Conservation (phyloP, 805 yeast genomes). For the Metschnikowia shivogae region DNA sequence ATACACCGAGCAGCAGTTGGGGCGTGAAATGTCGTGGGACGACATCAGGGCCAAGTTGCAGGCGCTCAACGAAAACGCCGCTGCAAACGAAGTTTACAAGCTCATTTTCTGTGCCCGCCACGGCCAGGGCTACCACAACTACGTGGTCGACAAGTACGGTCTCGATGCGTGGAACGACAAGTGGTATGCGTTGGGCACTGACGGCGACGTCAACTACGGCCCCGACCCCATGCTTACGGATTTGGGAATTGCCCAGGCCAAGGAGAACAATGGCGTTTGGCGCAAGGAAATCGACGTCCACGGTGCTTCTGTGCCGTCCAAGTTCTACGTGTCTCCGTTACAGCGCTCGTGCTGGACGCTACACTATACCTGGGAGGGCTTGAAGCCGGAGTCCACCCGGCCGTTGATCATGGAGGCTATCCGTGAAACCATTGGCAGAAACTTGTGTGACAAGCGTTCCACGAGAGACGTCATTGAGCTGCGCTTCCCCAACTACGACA, state of each 20-base stretch:
- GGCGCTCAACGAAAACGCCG: constrained; percentile 32
- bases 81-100: constrained; percentile 41
- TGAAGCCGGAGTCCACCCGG: constrained; percentile 16
- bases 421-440: constrained; percentile 59
- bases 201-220: constrained; percentile 52
- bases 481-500: constrained; percentile 38
- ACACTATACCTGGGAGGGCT: constrained; percentile 46
- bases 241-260: constrained; percentile 54
- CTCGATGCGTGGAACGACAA: constrained; percentile 51
- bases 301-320: constrained; percentile 55
- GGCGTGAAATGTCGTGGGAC: constrained; percentile 41
- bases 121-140: constrained; percentile 68
- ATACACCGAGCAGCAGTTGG: constrained; percentile 41
- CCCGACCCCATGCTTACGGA: constrained; percentile 60
- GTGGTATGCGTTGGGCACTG: constrained; percentile 50
- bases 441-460: constrained; percentile 58
- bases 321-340: constrained; percentile 58
- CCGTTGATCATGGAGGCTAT: constrained; percentile 42
- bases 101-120: constrained; percentile 57
- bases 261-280: constrained; percentile 44
- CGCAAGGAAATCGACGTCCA: constrained; percentile 32
- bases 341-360: constrained; percentile 60
- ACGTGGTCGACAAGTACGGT: constrained; percentile 52
- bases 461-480: constrained; percentile 32
- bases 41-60: constrained; percentile 29